A percentile compares a stretch with the other conserved stretches of the same genome.
Evolutionary conservation across 2,329 filamentous ascomycete genomes (phyloP).

Genomic region (Stagonosporopsis tanaceti): DNA sequence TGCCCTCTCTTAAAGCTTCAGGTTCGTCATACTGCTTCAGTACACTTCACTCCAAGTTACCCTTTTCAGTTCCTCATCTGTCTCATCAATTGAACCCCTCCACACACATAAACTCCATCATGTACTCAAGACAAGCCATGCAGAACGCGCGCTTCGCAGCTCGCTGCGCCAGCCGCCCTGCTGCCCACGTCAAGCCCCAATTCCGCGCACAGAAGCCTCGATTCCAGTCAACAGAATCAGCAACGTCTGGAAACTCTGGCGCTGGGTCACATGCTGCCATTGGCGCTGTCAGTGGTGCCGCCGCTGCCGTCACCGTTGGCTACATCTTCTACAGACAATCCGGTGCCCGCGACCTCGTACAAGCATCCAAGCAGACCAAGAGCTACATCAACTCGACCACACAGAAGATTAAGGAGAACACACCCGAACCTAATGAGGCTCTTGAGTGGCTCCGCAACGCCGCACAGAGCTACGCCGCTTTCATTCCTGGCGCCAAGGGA

Average conservation of each 20-base stretch:
- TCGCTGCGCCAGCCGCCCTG: constrained; percentile 40
- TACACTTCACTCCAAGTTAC: constrained; percentile 10
- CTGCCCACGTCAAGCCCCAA: constrained; percentile 34
- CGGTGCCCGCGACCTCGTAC: constrained; percentile 58
- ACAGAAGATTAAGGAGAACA: constrained; percentile 67
- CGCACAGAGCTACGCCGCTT: constrained; percentile 72
- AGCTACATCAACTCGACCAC: constrained; percentile 67
- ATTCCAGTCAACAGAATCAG: constrained; percentile 44
- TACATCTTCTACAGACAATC: constrained; percentile 65
- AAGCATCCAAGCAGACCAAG: constrained; percentile 64
- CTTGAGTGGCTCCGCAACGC: constrained; percentile 71
- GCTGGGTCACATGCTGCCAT: constrained; percentile 52
- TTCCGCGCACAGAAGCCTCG: constrained; percentile 41
- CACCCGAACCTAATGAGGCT: constrained; percentile 72
- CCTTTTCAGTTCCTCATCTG: background rate
- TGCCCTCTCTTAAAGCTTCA: constrained; percentile 12
- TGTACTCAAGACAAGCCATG: constrained; percentile 46
- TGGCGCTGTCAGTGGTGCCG: constrained; percentile 60
- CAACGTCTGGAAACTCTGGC: constrained; percentile 30
- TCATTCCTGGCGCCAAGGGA: constrained; percentile 73
- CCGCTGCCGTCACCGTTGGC: constrained; percentile 56
- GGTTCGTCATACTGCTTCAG: constrained; percentile 13
- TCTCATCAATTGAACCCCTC: constrained; percentile 14
- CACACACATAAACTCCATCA: constrained; percentile 18
- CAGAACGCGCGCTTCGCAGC: constrained; percentile 42